These are phyloP conservation scores for Catunica adiposa DNA, from an alignment of 2,329 filamentous ascomycete genomes.

Conservation along the genomic window DNA sequence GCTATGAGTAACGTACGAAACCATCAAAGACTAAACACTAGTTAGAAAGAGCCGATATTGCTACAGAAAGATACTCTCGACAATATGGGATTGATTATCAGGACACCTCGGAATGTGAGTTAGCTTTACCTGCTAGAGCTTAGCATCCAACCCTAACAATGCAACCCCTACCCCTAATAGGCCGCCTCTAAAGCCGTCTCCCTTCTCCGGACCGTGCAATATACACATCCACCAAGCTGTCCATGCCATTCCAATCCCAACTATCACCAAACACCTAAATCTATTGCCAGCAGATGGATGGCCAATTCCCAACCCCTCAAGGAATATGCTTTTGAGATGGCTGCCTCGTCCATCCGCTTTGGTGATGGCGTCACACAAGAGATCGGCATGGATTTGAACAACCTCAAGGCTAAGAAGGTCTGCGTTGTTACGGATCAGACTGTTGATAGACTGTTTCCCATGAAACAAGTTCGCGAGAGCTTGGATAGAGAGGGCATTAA, in stretches of 20 bases:
- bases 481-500: conserved; percentile 61
- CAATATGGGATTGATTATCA: conserved; percentile 7
- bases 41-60: no score
- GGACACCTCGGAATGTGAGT: conserved; percentile 8
- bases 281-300: conserved; percentile 36
- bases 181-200: conserved; percentile 48
- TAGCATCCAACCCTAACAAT: not conserved
- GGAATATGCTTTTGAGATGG: conserved; percentile 99
- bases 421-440: conserved; percentile 82
- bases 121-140: not conserved
- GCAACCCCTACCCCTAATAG: conserved; percentile 23
- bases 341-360: conserved; percentile 84
- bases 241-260: conserved; percentile 85
- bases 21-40: no score
- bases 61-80: not conserved
- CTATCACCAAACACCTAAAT: conserved; percentile 55
- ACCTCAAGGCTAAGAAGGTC: conserved; percentile 73
- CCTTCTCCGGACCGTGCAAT: conserved; percentile 78
- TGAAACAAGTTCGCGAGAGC: conserved; percentile 75
- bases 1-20: no score
- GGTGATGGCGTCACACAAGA: conserved; percentile 87
- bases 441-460: conserved; percentile 67
- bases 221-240: conserved; percentile 69
- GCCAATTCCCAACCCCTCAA: conserved; percentile 41
- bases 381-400: conserved; percentile 94